A percentile compares a stretch with the other conserved stretches of the same genome.
Conservation (phyloP, 305 asterid genomes). For the Fraxinus sp. region DNA sequence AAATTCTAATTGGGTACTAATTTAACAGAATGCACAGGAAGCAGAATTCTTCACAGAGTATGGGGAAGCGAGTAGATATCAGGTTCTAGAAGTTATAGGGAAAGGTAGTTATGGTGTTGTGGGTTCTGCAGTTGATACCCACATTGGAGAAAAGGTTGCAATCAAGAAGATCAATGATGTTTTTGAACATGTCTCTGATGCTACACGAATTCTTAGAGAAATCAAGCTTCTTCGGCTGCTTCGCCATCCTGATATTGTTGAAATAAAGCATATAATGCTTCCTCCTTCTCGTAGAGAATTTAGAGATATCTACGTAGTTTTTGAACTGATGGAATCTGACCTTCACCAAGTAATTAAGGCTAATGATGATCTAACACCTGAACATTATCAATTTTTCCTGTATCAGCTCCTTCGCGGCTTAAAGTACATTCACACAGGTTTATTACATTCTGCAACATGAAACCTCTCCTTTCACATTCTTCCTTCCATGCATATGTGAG, state of each 20-base stretch:
- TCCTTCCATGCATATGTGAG: background rate
- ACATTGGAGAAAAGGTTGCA: constrained; percentile 24
- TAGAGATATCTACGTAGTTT: constrained; percentile 19
- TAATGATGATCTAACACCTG: constrained; percentile 21
- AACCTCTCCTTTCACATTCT: background rate
- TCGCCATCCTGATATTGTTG: constrained; percentile 25
- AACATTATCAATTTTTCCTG: constrained; percentile 21
- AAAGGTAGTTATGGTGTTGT: constrained; percentile 28
- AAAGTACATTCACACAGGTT: constrained; percentile 23
- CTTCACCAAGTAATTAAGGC: constrained; percentile 28
- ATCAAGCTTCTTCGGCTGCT: constrained; percentile 28
- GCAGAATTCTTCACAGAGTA: constrained; percentile 21
- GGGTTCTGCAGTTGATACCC: constrained; percentile 23
- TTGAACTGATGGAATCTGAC: constrained; percentile 27
- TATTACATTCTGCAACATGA: background rate
- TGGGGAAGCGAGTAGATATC: constrained; percentile 24
- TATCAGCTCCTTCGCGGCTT: constrained; percentile 21
- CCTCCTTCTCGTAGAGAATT: constrained; percentile 27
- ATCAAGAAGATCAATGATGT: constrained; percentile 25
- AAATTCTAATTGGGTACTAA: background rate
- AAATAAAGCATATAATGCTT: constrained; percentile 26
- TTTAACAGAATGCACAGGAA: constrained; percentile 13
- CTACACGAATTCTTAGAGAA: constrained; percentile 24
- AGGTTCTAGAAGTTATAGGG: constrained; percentile 24
- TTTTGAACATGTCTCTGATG: constrained; percentile 25